Conservation (phyloP, 2,329 filamentous ascomycete genomes). For the Leptographium procerum region DNA sequence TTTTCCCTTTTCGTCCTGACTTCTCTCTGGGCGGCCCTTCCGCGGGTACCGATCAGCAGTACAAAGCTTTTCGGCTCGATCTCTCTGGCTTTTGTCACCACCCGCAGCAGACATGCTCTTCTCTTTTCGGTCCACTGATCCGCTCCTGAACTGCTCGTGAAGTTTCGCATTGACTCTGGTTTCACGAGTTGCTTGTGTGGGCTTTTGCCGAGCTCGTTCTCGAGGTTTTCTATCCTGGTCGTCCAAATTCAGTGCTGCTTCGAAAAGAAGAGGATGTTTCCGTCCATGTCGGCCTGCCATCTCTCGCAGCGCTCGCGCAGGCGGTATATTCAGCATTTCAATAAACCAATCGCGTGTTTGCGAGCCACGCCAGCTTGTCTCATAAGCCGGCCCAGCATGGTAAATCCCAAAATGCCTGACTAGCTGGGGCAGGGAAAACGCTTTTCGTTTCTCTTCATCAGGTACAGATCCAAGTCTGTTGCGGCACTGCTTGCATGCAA, state of each 20-base stretch:
- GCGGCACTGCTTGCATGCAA: conserved; percentile 45
- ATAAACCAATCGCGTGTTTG: conserved; percentile 29
- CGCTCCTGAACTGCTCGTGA: neutral
- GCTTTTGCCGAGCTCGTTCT: neutral
- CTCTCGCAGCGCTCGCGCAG: conserved; percentile 18
- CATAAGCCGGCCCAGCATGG: conserved; percentile 22
- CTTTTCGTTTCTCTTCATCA: conserved; percentile 22
- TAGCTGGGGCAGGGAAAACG: conserved; percentile 47
- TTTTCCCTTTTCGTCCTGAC: neutral
- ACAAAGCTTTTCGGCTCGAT: neutral
- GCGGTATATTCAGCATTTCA: conserved; percentile 34
- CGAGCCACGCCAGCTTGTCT: neutral
- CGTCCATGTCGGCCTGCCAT: conserved; percentile 20
- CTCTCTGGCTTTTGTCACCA: neutral
- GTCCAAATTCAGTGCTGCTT: conserved; percentile 15
- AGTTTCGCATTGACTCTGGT: neutral
- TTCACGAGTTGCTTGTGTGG: neutral
- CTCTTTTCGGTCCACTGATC: neutral
- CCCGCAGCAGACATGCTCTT: neutral
- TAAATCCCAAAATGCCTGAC: conserved; percentile 43
- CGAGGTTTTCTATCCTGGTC: neutral
- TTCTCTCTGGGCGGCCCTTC: neutral
- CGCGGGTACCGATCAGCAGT: neutral
- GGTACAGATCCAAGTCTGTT: conserved; percentile 20
- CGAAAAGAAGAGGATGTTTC: conserved; percentile 23